Evolutionary conservation across 2,329 filamentous ascomycete genomes (phyloP), one percentile per base, ranked within the genome.

Genomic region (Trichoderma brevicompactum): DNA sequence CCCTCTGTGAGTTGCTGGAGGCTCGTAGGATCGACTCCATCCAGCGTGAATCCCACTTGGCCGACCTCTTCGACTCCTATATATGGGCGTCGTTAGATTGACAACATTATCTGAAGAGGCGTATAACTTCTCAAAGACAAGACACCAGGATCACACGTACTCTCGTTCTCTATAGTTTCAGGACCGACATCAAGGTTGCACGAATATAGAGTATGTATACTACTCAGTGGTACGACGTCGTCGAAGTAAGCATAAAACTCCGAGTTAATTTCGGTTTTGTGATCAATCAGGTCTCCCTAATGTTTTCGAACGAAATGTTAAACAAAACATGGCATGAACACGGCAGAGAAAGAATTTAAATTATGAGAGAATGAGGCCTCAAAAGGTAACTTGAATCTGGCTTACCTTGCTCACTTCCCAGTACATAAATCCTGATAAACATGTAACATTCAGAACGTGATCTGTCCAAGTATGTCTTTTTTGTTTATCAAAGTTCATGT

Each of bases 181-280:
- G 61, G 61, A 17, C 40, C 52, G 1, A 41, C 5, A 17, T 58
- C 52, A 6, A 49, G 9, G 19, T 44, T 64, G 15, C 61, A 64
- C 0, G 23, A 56, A 3, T 58, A 58, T 12, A 41, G 34, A 36
- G 19, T 50, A 32, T 36, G 5, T 1, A 1, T 17, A 5, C 15
- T 9, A 2, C 13, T 17, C 6, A 5, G 19, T 44, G 38, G 34
- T 10, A 56, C 2, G 2, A 4, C 1, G 3, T 5, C 17, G 1
- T 1, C 0, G n/a, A 17, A 23, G 2, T 49, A 0, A 0, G 6
- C 3, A 1, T 0, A 15, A 41, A 23, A 56, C 0, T n/a, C 1
- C 0, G 43, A 19, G 34, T 64, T 58, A 10, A 64, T 28, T 10
- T 49, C 50, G 2, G 61, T 58, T 7, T 46, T 34, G 4, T 34